A percentile compares a stretch with the other conserved stretches of the same genome.
Evolutionary conservation across 1,139 yeast genomes (phyloP).

Genomic region (Geotrichum candidum): DNA sequence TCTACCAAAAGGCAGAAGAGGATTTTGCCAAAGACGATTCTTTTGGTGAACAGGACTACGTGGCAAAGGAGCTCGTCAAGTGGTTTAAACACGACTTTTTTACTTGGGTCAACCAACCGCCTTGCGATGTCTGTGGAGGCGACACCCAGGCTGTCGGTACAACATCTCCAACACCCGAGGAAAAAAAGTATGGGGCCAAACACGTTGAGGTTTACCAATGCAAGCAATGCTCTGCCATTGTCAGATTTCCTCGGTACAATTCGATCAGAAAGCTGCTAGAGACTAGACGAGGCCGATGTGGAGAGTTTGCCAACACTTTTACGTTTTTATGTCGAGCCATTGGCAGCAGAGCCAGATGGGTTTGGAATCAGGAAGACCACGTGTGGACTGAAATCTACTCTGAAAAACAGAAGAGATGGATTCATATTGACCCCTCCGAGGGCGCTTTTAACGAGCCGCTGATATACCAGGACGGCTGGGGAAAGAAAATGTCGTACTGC

Average conservation of each 20-base stretch:
- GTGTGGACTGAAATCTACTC: conserved; percentile 90
- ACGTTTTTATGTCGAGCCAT: conserved; percentile 62
- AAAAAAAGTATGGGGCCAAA: conserved; percentile 43
- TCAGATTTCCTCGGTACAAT: conserved; percentile 72
- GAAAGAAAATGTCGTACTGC: conserved; percentile 84
- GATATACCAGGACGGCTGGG: conserved; percentile 81
- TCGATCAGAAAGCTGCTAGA: conserved; percentile 56
- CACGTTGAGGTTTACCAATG: conserved; percentile 62
- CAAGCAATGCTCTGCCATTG: conserved; percentile 40
- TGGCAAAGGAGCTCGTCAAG: conserved; percentile 58
- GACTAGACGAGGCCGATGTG: conserved; percentile 76
- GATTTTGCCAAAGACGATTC: conserved; percentile 31
- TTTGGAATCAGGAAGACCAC: conserved; percentile 90
- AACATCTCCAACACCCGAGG: conserved; percentile 40
- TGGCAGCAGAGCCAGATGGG: conserved; percentile 58
- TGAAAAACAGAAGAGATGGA: conserved; percentile 56
- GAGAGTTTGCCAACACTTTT: conserved; percentile 87
- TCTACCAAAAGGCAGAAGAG: conserved; percentile 38
- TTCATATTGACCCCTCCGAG: conserved; percentile 87
- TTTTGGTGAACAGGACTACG: conserved; percentile 57
- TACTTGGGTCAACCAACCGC: conserved; percentile 72
- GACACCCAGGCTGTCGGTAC: conserved; percentile 37
- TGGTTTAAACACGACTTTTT: conserved; percentile 82
- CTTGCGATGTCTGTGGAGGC: conserved; percentile 51
- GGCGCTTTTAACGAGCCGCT: conserved; percentile 75